Evolutionary conservation across 495 filamentous ascomycete species (phyloP), one percentile per base, ranked within the genome.

Genomic region (Penicillium ucsense): DNA sequence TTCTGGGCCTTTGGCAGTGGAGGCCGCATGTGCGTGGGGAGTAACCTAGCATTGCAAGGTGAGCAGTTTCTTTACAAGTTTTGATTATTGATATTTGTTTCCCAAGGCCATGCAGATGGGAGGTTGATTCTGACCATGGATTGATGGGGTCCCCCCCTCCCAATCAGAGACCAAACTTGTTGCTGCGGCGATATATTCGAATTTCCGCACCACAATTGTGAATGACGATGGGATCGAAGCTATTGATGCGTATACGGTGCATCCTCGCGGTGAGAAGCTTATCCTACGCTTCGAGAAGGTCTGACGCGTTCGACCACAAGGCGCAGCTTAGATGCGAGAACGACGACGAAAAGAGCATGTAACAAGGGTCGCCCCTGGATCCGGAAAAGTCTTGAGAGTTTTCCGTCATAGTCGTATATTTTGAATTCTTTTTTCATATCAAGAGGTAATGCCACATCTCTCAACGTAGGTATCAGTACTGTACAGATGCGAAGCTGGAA

Each of bases 1-100:
- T 90, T 90, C 61, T 94, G 87, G 87, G 86, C 86, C 0, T 94
- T 94, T 67, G 81, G 84, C 3, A 87, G 82, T 45, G 88, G 88
- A 1, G 85, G 86, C 0, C 66, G 87, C 46, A 92, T 91, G 88
- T 94, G 88, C 53, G 73, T 92, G 7, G 88, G 88, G 4, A 86
- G 79, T 38, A 84, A 91, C 65, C 79, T 94, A 43, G 86, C 87
- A 9, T 73, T 89, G 67, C 81, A 86, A 62, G 82, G 84, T 88
- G 66, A 30, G 39, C 50, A 72, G 35, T 33, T 30, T 3, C 31
- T 5, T 8, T 39, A 3, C 1, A 28, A 8, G 20, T 4, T 8
- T 8, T 6, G 20, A 10, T 34, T 5, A 28, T 12, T 3, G 6
- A 28, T 20, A 2, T 20, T 20, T 20, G 20, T 20, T 20, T 20